phyloP scores from a whole-genome alignment of 345 rosid genomes.

The Leavenworthia alabamica region DNA sequence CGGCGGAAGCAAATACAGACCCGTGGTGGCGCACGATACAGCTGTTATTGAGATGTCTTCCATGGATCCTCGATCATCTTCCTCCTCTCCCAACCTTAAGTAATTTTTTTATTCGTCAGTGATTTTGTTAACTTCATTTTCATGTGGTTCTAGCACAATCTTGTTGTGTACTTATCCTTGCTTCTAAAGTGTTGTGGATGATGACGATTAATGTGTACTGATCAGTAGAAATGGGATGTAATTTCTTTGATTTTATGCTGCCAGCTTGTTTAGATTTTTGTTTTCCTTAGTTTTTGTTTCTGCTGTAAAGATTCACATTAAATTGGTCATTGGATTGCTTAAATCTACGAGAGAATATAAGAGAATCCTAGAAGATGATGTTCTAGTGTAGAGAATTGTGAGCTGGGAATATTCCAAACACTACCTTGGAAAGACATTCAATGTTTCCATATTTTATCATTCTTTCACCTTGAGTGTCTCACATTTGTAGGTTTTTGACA shows the following conservation, averaged over 20 bases:
- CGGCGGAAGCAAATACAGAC: slow-evolving; percentile 66
- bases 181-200: background rate
- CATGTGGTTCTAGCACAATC: background rate
- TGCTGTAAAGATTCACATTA: background rate
- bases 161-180: slow-evolving; percentile 2
- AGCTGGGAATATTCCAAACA: background rate
- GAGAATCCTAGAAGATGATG: background rate
- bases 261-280: background rate
- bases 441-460: background rate
- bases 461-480: slow-evolving; percentile 8
- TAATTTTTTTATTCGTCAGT: slow-evolving; percentile 4
- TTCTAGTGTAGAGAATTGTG: background rate
- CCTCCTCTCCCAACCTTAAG: slow-evolving; percentile 39
- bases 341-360: background rate
- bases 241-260: no score
- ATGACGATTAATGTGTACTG: background rate
- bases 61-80: slow-evolving; percentile 70
- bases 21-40: slow-evolving; percentile 79
- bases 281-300: background rate
- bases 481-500: slow-evolving; percentile 36
- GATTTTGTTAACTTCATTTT: slow-evolving; percentile 1
- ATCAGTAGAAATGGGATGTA: slow-evolving; percentile 6
- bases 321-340: background rate
- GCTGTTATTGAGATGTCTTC: slow-evolving; percentile 93
- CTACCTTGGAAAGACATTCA: background rate